phyloP scores from a whole-genome alignment of 2,329 filamentous ascomycete genomes.

The Talaromyces sp. region DNA sequence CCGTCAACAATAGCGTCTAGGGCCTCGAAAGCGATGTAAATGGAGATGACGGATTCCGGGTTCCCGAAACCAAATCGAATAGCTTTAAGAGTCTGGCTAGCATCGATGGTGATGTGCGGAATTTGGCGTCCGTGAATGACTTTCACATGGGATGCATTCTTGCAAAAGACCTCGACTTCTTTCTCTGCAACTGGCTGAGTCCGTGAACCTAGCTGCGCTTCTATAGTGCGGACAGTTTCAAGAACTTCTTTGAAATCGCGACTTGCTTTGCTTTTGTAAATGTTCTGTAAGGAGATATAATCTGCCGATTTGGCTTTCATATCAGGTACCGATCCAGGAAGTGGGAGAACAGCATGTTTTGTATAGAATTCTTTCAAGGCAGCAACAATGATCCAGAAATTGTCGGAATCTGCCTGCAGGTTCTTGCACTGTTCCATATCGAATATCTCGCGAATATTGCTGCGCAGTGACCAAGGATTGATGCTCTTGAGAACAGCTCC shows the following conservation, averaged over 20 bases:
- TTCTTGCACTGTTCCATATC: conserved; percentile 60
- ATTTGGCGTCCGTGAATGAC: conserved; percentile 67
- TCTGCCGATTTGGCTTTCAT: conserved; percentile 94
- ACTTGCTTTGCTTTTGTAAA: conserved; percentile 87
- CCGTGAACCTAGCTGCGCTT: conserved; percentile 49
- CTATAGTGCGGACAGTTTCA: conserved; percentile 57
- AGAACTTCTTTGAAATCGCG: conserved; percentile 74
- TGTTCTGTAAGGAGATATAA: conserved; percentile 84
- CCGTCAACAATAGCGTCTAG: conserved; percentile 49
- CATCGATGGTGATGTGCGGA: conserved; percentile 46
- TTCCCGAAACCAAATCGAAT: conserved; percentile 40
- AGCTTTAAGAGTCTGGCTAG: conserved; percentile 43
- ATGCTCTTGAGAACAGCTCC: conserved; percentile 86
- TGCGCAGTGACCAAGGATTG: conserved; percentile 63
- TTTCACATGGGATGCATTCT: conserved; percentile 89
- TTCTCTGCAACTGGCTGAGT: conserved; percentile 55
- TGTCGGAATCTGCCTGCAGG: conserved; percentile 49
- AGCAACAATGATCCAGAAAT: conserved; percentile 85
- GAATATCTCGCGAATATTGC: conserved; percentile 73
- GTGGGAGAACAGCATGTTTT: conserved; percentile 69
- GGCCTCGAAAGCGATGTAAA: conserved; percentile 64
- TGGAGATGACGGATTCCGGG: conserved; percentile 60
- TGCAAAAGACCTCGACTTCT: conserved; percentile 90
- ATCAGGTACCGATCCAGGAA: conserved; percentile 85
- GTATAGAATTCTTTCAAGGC: conserved; percentile 75